phyloP scores from a whole-genome alignment of 768 basidiomycete species.

The Leccinum subgranulosum region DNA sequence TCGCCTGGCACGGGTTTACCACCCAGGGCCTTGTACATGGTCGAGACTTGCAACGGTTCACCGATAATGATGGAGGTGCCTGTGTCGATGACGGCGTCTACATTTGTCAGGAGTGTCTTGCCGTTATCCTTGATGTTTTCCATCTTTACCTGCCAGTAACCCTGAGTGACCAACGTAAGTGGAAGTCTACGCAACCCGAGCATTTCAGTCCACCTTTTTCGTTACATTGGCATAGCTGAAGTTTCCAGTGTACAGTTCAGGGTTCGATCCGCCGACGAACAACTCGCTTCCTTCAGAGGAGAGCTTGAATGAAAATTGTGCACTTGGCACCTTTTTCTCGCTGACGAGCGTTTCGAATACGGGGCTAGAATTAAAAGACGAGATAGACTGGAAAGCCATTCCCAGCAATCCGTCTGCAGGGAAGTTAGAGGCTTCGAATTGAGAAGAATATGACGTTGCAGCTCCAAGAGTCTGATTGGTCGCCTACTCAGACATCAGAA shows the following conservation, averaged over 20 bases:
- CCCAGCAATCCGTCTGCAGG: slow-evolving; percentile 29
- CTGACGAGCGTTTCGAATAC: slow-evolving; percentile 40
- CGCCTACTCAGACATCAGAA: slow-evolving; percentile 4
- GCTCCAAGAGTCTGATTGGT: slow-evolving; percentile 7
- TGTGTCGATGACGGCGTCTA: neutral
- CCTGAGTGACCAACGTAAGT: neutral
- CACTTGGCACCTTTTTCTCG: slow-evolving; percentile 31
- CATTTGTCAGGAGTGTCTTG: neutral
- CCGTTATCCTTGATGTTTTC: neutral
- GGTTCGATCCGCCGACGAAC: neutral
- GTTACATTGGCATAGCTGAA: neutral
- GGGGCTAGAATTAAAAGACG: slow-evolving; percentile 31
- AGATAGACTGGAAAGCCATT: slow-evolving; percentile 40
- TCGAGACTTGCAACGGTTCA: neutral
- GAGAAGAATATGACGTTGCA: slow-evolving; percentile 1
- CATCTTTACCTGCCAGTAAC: neutral
- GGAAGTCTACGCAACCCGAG: neutral
- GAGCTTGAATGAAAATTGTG: slow-evolving; percentile 49
- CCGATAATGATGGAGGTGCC: neutral
- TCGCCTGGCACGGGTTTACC: neutral
- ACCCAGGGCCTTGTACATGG: neutral
- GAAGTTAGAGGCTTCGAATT: neutral
- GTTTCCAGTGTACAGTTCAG: neutral
- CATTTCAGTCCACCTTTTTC: neutral
- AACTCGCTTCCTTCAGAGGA: slow-evolving; percentile 28